Base-by-base conservation (phyloP, 2,329 filamentous ascomycete genomes). In the Aspergillus aculeatinus region DNA sequence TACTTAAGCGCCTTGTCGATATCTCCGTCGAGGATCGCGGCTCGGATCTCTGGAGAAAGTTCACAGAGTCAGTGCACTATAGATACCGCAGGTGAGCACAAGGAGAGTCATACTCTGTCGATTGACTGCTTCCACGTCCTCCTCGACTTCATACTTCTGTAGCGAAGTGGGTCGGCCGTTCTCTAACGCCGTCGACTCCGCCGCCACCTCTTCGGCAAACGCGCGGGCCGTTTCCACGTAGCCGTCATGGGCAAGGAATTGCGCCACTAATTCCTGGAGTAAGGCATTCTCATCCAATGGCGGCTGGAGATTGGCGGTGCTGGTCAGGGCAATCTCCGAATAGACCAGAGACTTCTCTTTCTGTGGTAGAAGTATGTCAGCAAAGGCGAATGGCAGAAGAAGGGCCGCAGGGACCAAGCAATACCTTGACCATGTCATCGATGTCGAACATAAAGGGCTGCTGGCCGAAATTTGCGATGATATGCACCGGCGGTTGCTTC, bases 191-290 rank as follows among this genome's bases (percentile, higher is more conserved):
- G 85, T 80, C 68, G 90, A 89, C 73, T 96, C 91, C 16, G 84
- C 80, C 57, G 86, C 84, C 27, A 96, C 87, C 70, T 98, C 94
- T 67, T 89, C 83, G 3, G 90, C 87, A 80, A 99, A 98, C 0
- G 91, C 92, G 64, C 88, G 86, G 9, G 93, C 93, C 0, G 94
- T 96, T 66, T 97, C 94, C 7, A 97, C 89, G 67, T 97, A 98
- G 60, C 95, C 95, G 69, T 98, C 95, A 68, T 98, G 94, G 42
- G 93, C 90, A 14, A 99, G 80, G 67, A 96, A 98, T 76, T 97
- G 93, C 44, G 92, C 83, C 19, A 94, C 87, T 59, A 98, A 80
- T 67, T 90, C 85, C 72, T 97, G 92, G 42, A 96, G 87, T 51
- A 98, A 82, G 27, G 89, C 83, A 1, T 87, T 88, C 75, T 97